A percentile compares a stretch with the other conserved stretches of the same genome.
These are phyloP conservation scores for Lathyrus sativus DNA, from an alignment of 306 rosid genomes.

Conservation along the genomic window DNA sequence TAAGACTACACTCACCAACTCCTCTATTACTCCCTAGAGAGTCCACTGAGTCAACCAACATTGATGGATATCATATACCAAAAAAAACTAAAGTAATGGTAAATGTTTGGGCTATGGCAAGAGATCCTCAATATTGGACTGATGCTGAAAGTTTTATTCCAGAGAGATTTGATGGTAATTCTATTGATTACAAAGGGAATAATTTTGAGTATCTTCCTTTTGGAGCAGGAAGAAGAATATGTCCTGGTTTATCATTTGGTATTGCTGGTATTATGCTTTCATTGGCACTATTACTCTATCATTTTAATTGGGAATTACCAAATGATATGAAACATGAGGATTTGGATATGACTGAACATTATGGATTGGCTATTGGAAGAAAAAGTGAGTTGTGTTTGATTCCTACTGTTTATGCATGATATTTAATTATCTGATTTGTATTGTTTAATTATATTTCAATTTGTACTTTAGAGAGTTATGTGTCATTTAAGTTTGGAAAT, in stretches of 20 bases:
- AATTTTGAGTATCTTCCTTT: slow-evolving; percentile 8
- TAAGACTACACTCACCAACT: background rate
- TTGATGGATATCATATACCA: slow-evolving; percentile 2
- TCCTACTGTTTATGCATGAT: background rate
- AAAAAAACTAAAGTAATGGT: background rate
- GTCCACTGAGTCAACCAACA: background rate
- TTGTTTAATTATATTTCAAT: background rate
- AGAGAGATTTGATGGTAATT: slow-evolving; percentile 9
- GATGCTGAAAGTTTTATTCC: slow-evolving; percentile 18
- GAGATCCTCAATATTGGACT: slow-evolving; percentile 37
- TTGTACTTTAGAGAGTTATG: background rate
- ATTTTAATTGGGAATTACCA: background rate
- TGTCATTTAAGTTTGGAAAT: background rate
- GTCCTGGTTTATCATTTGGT: slow-evolving; percentile 11
- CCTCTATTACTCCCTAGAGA: slow-evolving; percentile 21
- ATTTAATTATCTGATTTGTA: background rate
- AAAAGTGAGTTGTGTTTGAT: slow-evolving; percentile 2
- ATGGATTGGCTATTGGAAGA: background rate
- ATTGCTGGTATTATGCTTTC: background rate
- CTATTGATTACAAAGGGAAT: background rate
- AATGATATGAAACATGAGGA: background rate
- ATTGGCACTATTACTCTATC: background rate
- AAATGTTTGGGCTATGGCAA: slow-evolving; percentile 17
- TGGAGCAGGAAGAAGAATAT: slow-evolving; percentile 16
- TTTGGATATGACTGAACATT: slow-evolving; percentile 15